Percentiles rank a stretch among this genome's conserved stretches.
These are phyloP conservation scores for Nakaseomyces bracarensis DNA, from an alignment of 1,139 yeast species.

Conservation along the genomic window DNA sequence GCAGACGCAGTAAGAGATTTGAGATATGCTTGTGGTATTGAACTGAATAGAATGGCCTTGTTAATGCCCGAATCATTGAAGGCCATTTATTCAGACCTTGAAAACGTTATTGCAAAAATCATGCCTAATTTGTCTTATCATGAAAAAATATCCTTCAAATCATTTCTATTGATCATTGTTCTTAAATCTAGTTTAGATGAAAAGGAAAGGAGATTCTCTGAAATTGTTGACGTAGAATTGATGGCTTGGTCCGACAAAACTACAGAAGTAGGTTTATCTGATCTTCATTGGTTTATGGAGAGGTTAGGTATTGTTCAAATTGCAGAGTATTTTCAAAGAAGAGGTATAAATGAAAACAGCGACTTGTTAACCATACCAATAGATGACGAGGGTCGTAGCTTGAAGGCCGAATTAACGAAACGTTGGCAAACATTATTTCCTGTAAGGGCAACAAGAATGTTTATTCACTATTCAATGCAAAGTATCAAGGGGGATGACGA, in stretches of 20 bases:
- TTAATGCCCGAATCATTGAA: conserved; percentile 88
- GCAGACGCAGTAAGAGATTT: conserved; percentile 78
- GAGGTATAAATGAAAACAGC: conserved; percentile 73
- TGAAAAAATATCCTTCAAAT: conserved; percentile 88
- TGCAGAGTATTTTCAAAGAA: conserved; percentile 76
- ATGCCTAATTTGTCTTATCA: conserved; percentile 74
- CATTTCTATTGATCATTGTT: conserved; percentile 83
- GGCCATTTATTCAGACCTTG: conserved; percentile 71
- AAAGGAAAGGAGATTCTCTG: conserved; percentile 65
- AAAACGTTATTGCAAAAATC: conserved; percentile 67
- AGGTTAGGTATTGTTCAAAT: conserved; percentile 89
- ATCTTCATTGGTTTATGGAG: conserved; percentile 97
- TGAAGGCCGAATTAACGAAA: conserved; percentile 71
- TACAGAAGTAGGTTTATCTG: conserved; percentile 81
- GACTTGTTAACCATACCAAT: conserved; percentile 68
- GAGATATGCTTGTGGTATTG: conserved; percentile 90
- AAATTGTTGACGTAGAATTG: conserved; percentile 87
- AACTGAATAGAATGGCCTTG: conserved; percentile 83
- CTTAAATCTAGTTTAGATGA: conserved; percentile 71
- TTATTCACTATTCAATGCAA: conserved; percentile 91
- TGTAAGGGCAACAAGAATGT: conserved; percentile 87
- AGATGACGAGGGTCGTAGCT: conserved; percentile 80
- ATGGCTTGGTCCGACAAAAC: conserved; percentile 89
- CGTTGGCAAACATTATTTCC: conserved; percentile 95
- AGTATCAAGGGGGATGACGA: conserved; percentile 73